phyloP scores from a whole-genome alignment of 2,329 filamentous ascomycete genomes.

The Trichoderma afroharzianum region DNA sequence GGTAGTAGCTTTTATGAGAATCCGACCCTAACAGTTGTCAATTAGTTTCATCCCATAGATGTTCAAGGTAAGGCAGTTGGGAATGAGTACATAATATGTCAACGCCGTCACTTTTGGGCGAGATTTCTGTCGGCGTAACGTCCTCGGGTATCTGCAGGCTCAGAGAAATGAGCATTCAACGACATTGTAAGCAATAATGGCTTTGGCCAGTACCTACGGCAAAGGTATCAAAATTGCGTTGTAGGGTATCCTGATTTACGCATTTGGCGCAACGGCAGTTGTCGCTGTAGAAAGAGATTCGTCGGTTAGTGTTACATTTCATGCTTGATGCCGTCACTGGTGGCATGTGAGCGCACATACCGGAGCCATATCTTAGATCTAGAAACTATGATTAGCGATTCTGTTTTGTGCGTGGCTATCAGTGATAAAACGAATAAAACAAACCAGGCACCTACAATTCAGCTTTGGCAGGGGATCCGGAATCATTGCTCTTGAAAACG shows the following conservation, averaged over 20 bases:
- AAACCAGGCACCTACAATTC: slow-evolving; percentile 14
- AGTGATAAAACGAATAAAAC: not conserved
- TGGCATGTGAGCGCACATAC: slow-evolving; percentile 16
- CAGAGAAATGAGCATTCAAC: not conserved
- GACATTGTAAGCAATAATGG: too few species aligned
- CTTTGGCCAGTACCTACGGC: slow-evolving; percentile 25
- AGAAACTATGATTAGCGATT: not conserved
- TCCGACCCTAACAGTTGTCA: slow-evolving; percentile 56
- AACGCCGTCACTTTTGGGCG: slow-evolving; percentile 28
- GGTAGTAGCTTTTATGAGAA: slow-evolving; percentile 65
- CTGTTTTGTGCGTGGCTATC: not conserved
- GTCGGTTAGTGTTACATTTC: not conserved
- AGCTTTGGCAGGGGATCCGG: not conserved
- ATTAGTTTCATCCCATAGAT: not conserved
- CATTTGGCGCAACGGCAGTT: slow-evolving; percentile 42
- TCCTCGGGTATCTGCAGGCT: slow-evolving; percentile 31
- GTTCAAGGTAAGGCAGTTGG: not conserved
- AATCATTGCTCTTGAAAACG: slow-evolving; percentile 3
- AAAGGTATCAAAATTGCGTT: slow-evolving; percentile 42
- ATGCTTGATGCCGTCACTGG: not conserved
- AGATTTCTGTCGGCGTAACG: slow-evolving; percentile 29
- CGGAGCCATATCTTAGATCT: slow-evolving; percentile 25
- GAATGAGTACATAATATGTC: slow-evolving; percentile 33
- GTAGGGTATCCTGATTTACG: slow-evolving; percentile 41
- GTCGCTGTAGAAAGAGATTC: slow-evolving; percentile 30